Percentiles rank a stretch among this genome's conserved stretches.
Evolutionary conservation across 306 rosid species (phyloP).

Genomic region (Phaseolus lunatus): DNA sequence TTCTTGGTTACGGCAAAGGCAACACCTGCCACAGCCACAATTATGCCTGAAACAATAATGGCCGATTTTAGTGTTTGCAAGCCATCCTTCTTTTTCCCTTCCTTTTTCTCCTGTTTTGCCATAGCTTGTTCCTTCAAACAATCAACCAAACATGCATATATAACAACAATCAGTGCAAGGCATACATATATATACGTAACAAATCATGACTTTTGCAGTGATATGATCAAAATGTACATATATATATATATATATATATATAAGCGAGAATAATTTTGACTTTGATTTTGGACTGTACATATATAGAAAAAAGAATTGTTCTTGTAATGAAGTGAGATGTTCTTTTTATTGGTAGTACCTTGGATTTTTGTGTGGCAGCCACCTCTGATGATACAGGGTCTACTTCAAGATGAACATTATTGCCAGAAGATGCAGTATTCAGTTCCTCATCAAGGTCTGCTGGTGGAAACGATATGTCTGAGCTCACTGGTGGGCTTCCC

Average conservation of each 20-base stretch:
- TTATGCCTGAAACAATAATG: constrained; percentile 56
- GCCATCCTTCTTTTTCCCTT: constrained; percentile 34
- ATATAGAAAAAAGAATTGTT: background rate
- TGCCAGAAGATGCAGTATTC: constrained; percentile 41
- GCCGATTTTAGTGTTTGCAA: constrained; percentile 53
- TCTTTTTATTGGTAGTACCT: constrained; percentile 43
- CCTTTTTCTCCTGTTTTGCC: constrained; percentile 40
- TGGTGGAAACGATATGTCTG: constrained; percentile 47
- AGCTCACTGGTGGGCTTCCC: constrained; percentile 37
- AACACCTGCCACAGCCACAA: constrained; percentile 62
- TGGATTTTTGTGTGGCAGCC: constrained; percentile 45
- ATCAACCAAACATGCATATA: background rate
- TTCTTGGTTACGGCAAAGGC: constrained; percentile 61
- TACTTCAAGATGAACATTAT: constrained; percentile 40
- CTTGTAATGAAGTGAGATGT: background rate
- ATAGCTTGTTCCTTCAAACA: constrained; percentile 49
- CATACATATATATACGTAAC: background rate
- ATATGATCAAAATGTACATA: background rate
- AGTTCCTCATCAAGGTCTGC: constrained; percentile 53
- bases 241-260: too few relatives aligned
- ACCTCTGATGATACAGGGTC: constrained; percentile 55
- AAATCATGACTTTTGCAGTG: too few relatives aligned
- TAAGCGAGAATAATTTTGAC: background rate
- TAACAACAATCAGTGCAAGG: background rate
- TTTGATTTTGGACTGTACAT: background rate